Evolutionary conservation across 768 basidiomycete species (phyloP), one percentile per base, ranked within the genome.

Genomic region (Amanita phalloides): DNA sequence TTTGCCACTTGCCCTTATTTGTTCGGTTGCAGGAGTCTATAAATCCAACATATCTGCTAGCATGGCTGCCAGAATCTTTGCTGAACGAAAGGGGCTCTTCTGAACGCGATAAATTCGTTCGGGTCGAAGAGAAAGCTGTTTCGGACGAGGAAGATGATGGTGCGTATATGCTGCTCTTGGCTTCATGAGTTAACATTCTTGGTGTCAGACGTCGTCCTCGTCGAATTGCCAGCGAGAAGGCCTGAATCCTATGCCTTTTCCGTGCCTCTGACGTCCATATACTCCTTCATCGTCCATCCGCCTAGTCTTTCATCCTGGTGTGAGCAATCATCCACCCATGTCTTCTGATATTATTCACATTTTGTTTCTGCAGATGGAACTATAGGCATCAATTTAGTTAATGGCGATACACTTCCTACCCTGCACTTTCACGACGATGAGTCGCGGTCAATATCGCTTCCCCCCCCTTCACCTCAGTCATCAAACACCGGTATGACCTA

Each of bases 391-490:
- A 95, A 95, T 64, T 82, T 91, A 53, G 88, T 84, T 56, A 88
- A 82, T 57, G 86, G 87, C 28, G 80, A 85, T 46, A 89, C 92
- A 1, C 75, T 96, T 0, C 90, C 93, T 0, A 90, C 88, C 0
- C 77, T 99, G 2, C 82, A 93, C 66, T 98, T 98, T 66, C 96
- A 98, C 65, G 96, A 98, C 62, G 94, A 98, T 59, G 94, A 97
- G 65, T 94, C 92, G 0, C 79, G 79, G 30, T 93, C 92, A 3
- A 81, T 82, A 62, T 78, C 78, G 2, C 65, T 79, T 48, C 70
- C 78, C 1, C 6, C 38, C 10, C 26, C 23, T 61, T 57, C 57
- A 48, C 57, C 54, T 53, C 56, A 56, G 50, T 53, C 64, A 56
- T 48, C 63, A 57, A 47, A 65, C 57, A 65, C 61, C 53, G 69